Evolutionary conservation across 2,329 filamentous ascomycete genomes (phyloP).

Genomic region (Penicillium sp.): DNA sequence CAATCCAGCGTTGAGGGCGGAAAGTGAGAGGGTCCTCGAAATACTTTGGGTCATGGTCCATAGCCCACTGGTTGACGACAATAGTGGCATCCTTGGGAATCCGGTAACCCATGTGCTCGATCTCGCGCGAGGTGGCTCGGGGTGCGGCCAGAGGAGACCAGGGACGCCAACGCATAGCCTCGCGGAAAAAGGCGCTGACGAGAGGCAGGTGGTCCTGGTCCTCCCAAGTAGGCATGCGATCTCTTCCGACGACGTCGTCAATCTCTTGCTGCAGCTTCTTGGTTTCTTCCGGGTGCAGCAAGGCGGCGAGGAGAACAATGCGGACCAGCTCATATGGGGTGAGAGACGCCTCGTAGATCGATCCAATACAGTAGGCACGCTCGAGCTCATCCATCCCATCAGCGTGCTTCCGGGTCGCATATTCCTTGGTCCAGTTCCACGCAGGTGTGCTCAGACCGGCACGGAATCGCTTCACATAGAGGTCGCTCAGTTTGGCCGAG

Average conservation of each 20-base stretch:
- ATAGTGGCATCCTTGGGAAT: slow-evolving; percentile 37
- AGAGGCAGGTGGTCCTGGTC: slow-evolving; percentile 28
- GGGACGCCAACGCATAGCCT: slow-evolving; percentile 31
- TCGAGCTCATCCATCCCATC: too few species aligned
- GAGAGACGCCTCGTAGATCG: too few species aligned
- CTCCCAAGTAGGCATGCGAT: slow-evolving; percentile 30
- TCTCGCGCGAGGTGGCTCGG: slow-evolving; percentile 28
- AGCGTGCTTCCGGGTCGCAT: too few species aligned
- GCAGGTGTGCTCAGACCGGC: too few species aligned
- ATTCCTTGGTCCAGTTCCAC: too few species aligned
- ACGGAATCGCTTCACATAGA: too few species aligned
- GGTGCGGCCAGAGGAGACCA: slow-evolving; percentile 19
- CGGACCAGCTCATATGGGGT: slow-evolving; percentile 16
- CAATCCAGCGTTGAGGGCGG: too few species aligned
- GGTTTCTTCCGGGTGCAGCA: too few species aligned
- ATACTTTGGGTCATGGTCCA: too few species aligned
- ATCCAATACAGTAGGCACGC: too few species aligned
- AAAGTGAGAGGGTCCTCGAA: too few species aligned
- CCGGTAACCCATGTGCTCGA: slow-evolving; percentile 29
- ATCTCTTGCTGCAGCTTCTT: slow-evolving; percentile 14
- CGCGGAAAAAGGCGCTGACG: slow-evolving; percentile 29
- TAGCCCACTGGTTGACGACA: slow-evolving; percentile 18
- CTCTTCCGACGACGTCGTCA: slow-evolving; percentile 23
- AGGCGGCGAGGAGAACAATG: slow-evolving; percentile 29
- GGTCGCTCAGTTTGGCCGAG: too few species aligned